A percentile compares a stretch with the other conserved stretches of the same genome.
phyloP scores from a whole-genome alignment of 805 yeast species.

The Kazachstania bromeliacearum region DNA sequence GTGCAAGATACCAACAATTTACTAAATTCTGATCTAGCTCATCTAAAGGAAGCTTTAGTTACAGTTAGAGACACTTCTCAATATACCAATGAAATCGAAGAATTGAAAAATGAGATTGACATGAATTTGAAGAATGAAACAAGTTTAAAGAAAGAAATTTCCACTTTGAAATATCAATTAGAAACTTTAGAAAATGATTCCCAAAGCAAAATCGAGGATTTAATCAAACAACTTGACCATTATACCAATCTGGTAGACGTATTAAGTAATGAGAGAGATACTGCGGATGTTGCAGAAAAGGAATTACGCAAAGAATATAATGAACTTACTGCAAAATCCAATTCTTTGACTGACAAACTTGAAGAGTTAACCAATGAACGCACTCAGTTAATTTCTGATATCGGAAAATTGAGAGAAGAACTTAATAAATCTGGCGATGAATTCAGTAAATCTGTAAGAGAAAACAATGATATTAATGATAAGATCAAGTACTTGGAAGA shows the following conservation, averaged over 20 bases:
- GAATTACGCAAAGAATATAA: slow-evolving; percentile 39
- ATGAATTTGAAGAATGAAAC: slow-evolving; percentile 56
- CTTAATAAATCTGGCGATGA: slow-evolving; percentile 5
- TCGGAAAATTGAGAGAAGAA: slow-evolving; percentile 34
- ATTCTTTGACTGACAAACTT: slow-evolving; percentile 47
- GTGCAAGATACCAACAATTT: slow-evolving; percentile 39
- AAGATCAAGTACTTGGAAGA: slow-evolving; percentile 22
- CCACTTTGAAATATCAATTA: slow-evolving; percentile 49
- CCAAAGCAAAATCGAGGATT: slow-evolving; percentile 30
- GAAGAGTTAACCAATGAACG: slow-evolving; percentile 56
- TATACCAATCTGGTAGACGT: slow-evolving; percentile 34
- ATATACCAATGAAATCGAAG: slow-evolving; percentile 42
- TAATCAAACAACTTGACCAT: slow-evolving; percentile 36
- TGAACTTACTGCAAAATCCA: slow-evolving; percentile 43
- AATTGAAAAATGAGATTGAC: slow-evolving; percentile 44
- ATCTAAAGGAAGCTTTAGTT: slow-evolving; percentile 39
- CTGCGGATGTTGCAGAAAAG: slow-evolving; percentile 33
- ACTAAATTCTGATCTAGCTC: slow-evolving; percentile 47
- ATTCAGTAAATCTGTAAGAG: slow-evolving; percentile 14
- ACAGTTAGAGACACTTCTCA: slow-evolving; percentile 36
- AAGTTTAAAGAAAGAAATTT: slow-evolving; percentile 52
- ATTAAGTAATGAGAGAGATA: slow-evolving; percentile 37
- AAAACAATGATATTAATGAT: slow-evolving; percentile 15
- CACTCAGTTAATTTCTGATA: slow-evolving; percentile 47
- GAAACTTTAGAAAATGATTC: slow-evolving; percentile 42